Percentiles rank a stretch among this genome's conserved stretches.
Conservation (phyloP, 2,329 filamentous ascomycete genomes). For the Calonectria pseudoturangicola region DNA sequence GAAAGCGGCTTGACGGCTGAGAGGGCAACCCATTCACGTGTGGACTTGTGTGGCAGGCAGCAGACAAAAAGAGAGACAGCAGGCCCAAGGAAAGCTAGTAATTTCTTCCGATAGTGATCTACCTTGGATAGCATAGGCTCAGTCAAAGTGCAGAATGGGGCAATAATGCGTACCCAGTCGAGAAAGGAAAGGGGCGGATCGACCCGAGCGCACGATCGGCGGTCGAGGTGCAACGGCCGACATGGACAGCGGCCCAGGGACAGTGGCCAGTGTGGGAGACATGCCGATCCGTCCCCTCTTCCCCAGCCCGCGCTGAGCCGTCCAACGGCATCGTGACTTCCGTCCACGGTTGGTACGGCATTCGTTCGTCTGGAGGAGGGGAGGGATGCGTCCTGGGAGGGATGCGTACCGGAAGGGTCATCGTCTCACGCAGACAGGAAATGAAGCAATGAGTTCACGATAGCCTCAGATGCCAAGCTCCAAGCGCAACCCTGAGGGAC, state of each 20-base stretch:
- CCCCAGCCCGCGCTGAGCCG: slow-evolving; percentile 17
- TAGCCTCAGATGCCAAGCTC: slow-evolving; percentile 21
- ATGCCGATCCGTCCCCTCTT: slow-evolving; percentile 39
- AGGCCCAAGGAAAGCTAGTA: slow-evolving; percentile 10
- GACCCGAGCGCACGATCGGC: slow-evolving; percentile 45
- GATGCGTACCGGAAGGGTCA: too few relatives aligned
- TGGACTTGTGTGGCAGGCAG: background rate
- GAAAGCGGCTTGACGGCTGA: slow-evolving; percentile 68
- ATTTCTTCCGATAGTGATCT: slow-evolving; percentile 22
- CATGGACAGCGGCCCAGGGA: slow-evolving; percentile 28
- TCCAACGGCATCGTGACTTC: slow-evolving; percentile 14
- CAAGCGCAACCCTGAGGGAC: slow-evolving; percentile 1
- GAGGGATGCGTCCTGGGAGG: too few relatives aligned
- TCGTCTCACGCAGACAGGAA: background rate
- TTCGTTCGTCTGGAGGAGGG: background rate
- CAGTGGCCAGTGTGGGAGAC: slow-evolving; percentile 19
- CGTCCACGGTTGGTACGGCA: slow-evolving; percentile 2
- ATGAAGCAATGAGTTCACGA: background rate
- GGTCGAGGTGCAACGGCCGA: slow-evolving; percentile 36
- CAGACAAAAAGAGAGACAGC: slow-evolving; percentile 21
- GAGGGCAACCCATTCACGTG: background rate
- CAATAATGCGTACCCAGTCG: slow-evolving; percentile 28
- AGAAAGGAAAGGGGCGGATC: slow-evolving; percentile 38
- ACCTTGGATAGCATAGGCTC: slow-evolving; percentile 13
- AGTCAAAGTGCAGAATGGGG: slow-evolving; percentile 7